Evolutionary conservation across 1,284 basidiomycete genomes (phyloP), one percentile per base, ranked within the genome.

Genomic region (Porogramme epimiltina): DNA sequence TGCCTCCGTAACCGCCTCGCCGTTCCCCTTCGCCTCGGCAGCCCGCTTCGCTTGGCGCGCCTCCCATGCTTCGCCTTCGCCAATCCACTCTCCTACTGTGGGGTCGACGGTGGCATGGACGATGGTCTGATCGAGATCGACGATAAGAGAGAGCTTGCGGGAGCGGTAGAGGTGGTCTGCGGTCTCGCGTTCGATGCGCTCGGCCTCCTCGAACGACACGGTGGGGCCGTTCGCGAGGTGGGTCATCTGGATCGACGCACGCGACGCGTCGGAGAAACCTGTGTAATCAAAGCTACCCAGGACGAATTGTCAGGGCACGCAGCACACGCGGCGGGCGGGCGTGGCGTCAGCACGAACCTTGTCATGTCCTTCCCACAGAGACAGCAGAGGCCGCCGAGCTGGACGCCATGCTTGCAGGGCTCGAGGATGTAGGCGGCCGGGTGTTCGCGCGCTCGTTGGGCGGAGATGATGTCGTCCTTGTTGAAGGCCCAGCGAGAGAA

Each of bases 51-150:
- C 68, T 54, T 77, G 75, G 49, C 76, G 76, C 49, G 74, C 75
- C 63, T 92, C 87, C 83, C 87, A 90, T 44, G 78, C 79, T 65
- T 87, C 81, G 38, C 90, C 88, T 66, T 96, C 93, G 1, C 79
- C 71, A 66, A 98, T 91, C 96, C 96, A 98, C 67, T 98, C 95
- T 23, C 94, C 95, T 0, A 98, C 94, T 0, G 96, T 98, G 1
- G 97, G 95, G 70, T 99, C 96, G 31, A 98, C 96, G 0, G 96
- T 98, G 10, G 97, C 96, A 68, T 99, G 96, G 9, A 99, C 94
- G 66, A 99, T 95, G 6, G 96, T 99, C 71, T 99, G 96, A 74
- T 99, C 96, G 37, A 99, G 83, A 75, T 99, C 96, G 62, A 99
- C 96, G 63, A 99, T 98, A 56, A 99, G 85, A 11, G 93, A 93